Evolutionary conservation across 225 moss, liverwort and hornwort species (phyloP), one percentile per base, ranked within the genome.

Genomic region (Ulota crispa): DNA sequence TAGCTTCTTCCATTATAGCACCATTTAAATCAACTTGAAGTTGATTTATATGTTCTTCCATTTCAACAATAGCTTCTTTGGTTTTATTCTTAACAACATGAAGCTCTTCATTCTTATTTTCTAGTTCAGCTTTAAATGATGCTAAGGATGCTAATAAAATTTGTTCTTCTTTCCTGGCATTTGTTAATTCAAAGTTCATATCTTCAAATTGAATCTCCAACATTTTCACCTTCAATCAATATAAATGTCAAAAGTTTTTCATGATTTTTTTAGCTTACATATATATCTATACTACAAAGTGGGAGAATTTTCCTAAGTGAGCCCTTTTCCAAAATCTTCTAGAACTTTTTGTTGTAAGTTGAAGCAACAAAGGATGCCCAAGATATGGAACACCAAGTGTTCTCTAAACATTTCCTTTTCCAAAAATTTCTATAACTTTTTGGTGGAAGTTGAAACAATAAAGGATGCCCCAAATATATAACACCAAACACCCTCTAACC

Each of bases 161-260:
- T 24, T 74, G 55, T 31, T 91, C 77, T 65, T 83, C n/a, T 64
- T 82, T 37, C 54, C n/a, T 9, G 42, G 70, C 55, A n/a, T 20
- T 54, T 36, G 61, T 70, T 70, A 89, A 47, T 65, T 81, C 83
- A 47, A 53, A 60, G 9, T 83, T 79, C 55, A 76, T 72, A 42
- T 83, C 81, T 2, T 91, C 79, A 24, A 91, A n/a, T 77, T 89
- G 87, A 81, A 39, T 66, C 23, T 78, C 50, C 64, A 87, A 72
- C 19, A 50, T 56, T 26, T 79, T 91, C 66, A 81, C 87, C 91
- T 91, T 85, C 27, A 83, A 71, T 76, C 12, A 72, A 80, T 8
- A 6, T 75, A 62, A 72, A 53, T 9, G 3, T 50, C 50, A n/a
- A 0, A 19, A 66, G 6, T 9, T 23, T 60, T 45, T 81, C 19